These are phyloP conservation scores for Cercospora nicotianae DNA, from an alignment of 2,329 filamentous ascomycete species.

Conservation along the genomic window DNA sequence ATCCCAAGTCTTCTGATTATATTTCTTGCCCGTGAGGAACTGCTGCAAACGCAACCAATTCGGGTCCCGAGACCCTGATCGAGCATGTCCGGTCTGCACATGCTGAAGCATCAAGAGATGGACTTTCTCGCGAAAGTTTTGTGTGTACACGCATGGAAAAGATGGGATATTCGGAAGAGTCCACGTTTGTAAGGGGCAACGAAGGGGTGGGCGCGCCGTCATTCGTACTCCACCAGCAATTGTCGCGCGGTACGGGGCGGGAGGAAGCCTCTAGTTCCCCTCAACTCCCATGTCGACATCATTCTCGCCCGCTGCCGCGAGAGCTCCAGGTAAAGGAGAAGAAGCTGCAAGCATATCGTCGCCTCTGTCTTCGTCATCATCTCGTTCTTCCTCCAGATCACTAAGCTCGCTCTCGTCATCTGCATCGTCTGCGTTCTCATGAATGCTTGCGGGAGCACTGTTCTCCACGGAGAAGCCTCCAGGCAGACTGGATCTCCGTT, in stretches of 20 bases:
- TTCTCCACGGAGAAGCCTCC: conserved; percentile 45
- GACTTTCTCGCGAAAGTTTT: not conserved
- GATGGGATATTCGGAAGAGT: not conserved
- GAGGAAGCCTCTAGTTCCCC: conserved; percentile 14
- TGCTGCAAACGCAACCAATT: not conserved
- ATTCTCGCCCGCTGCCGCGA: conserved; percentile 18
- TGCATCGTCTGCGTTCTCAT: conserved; percentile 54
- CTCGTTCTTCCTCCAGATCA: conserved; percentile 48
- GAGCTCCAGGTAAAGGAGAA: conserved; percentile 2
- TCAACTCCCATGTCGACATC: conserved; percentile 31
- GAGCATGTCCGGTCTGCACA: not conserved
- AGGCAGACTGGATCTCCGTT: conserved; percentile 15
- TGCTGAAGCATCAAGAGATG: not conserved
- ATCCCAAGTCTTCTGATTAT: not conserved
- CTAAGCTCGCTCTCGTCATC: conserved; percentile 58
- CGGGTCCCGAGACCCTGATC: not conserved
- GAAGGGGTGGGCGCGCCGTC: not conserved
- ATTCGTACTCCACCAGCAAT: not conserved
- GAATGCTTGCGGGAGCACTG: conserved; percentile 57
- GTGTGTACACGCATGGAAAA: not conserved
- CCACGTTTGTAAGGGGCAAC: not conserved
- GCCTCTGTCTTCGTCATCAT: not conserved
- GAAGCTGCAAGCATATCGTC: not conserved
- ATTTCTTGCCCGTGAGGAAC: not conserved
- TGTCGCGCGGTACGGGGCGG: not conserved